Evolutionary conservation across 1,284 basidiomycete genomes (phyloP).

Genomic region (Ceratobasidium sp.): DNA sequence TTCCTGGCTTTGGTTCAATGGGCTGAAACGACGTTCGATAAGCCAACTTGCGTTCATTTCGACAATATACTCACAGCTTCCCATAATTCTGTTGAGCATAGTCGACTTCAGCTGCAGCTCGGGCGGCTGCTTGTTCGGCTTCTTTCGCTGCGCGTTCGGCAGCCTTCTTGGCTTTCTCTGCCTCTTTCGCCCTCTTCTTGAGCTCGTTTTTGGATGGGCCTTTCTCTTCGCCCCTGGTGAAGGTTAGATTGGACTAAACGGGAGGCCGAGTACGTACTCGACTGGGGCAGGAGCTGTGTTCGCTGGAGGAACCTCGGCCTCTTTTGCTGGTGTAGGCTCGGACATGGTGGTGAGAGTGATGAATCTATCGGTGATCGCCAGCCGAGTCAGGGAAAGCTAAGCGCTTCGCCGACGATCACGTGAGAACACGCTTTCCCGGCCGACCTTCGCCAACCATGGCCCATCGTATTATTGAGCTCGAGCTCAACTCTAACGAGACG

Average conservation of each 20-base stretch:
- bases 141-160: constrained; percentile 86
- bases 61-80: constrained; percentile 62
- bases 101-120: constrained; percentile 84
- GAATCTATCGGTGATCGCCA: constrained; percentile 40
- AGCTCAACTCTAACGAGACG: constrained; percentile 44
- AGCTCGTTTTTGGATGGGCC: constrained; percentile 89
- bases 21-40: constrained; percentile 54
- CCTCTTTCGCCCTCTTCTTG: constrained; percentile 93
- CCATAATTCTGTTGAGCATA: constrained; percentile 91
- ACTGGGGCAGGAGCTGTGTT: neutral
- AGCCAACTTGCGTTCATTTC: neutral
- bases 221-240: constrained; percentile 38
- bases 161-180: constrained; percentile 93
- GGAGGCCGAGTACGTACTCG: constrained; percentile 3
- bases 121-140: constrained; percentile 80
- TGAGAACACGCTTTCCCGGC: constrained; percentile 19
- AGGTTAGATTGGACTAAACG: neutral
- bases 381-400: constrained; percentile 30
- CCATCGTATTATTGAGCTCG: constrained; percentile 41
- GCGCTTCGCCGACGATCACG: constrained; percentile 14
- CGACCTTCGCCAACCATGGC: constrained; percentile 34
- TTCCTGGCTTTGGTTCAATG: constrained; percentile 92
- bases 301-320: constrained; percentile 6
- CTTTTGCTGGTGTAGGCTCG: constrained; percentile 35
- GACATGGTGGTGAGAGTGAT: constrained; percentile 45